phyloP scores from a whole-genome alignment of 1,139 yeast species.

The Blastobotrys petasosporus region DNA sequence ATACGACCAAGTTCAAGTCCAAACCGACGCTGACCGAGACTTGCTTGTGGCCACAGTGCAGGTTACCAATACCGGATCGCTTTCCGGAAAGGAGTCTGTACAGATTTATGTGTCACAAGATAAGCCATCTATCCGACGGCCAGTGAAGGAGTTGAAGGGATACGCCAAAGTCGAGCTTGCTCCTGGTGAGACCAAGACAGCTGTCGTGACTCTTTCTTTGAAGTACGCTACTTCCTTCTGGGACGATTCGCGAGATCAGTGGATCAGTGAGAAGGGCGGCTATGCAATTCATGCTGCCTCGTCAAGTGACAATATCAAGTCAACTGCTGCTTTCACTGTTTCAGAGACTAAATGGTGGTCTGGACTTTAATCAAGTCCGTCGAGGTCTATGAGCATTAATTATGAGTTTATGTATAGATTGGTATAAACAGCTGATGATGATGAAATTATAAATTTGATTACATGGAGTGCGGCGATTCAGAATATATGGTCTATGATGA shows the following conservation, averaged over 20 bases:
- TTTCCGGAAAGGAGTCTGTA: conserved; percentile 43
- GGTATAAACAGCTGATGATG: too few species aligned
- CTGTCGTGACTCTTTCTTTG: conserved; percentile 35
- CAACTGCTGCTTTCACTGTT: conserved; percentile 26
- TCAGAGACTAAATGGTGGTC: conserved; percentile 26
- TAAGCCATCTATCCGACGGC: conserved; percentile 42
- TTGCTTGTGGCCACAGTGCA: conserved; percentile 35
- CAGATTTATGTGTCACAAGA: conserved; percentile 43
- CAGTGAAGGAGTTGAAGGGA: conserved; percentile 52
- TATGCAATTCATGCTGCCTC: conserved; percentile 46
- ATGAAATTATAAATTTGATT: too few species aligned
- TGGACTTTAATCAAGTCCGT: conserved; percentile 20
- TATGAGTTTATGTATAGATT: too few species aligned
- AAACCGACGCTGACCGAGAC: conserved; percentile 27
- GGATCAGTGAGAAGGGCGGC: conserved; percentile 48
- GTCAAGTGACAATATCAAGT: conserved; percentile 31
- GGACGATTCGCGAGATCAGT: conserved; percentile 44
- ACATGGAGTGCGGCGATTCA: too few species aligned
- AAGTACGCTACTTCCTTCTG: conserved; percentile 52
- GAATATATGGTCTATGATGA: too few species aligned
- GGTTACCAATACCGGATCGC: conserved; percentile 41
- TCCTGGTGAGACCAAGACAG: conserved; percentile 40
- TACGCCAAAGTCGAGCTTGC: conserved; percentile 44
- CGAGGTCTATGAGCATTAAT: too few species aligned
- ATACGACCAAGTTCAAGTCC: conserved; percentile 19